Evolutionary conservation across 2,329 filamentous ascomycete genomes (phyloP).

Genomic region (Hypomyces rosellus): DNA sequence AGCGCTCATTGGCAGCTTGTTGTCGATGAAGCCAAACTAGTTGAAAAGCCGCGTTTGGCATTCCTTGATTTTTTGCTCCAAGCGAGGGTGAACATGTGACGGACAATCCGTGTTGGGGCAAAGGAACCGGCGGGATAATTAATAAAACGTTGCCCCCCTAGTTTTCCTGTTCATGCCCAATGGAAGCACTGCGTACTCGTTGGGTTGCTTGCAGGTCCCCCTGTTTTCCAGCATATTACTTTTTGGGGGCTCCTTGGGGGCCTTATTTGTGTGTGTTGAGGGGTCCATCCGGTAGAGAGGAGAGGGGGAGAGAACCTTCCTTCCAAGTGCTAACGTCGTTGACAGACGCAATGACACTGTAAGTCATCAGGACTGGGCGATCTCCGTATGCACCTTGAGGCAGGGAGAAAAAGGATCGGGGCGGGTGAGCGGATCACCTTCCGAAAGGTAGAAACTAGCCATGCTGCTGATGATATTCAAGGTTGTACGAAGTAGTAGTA

Average conservation of each 20-base stretch:
- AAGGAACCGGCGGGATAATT: no score
- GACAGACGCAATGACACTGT: neutral
- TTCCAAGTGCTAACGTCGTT: neutral
- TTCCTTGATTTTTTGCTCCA: neutral
- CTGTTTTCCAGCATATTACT: neutral
- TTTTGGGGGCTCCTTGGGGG: conserved; percentile 1
- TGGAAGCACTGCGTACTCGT: neutral
- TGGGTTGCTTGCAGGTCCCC: conserved; percentile 1
- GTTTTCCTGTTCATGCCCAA: neutral
- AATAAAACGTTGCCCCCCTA: neutral
- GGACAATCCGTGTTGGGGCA: neutral
- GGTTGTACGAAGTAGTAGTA: no score
- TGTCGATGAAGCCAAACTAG: neutral
- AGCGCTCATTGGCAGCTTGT: neutral
- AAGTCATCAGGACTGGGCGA: neutral
- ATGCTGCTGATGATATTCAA: neutral
- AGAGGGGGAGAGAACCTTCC: no score
- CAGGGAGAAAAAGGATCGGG: neutral
- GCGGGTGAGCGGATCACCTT: neutral
- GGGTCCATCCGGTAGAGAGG: no score
- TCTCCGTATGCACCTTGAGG: neutral
- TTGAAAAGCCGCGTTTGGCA: no score
- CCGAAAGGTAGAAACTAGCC: neutral
- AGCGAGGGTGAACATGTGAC: neutral
- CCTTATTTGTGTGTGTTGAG: neutral